Evolutionary conservation across 2,329 filamentous ascomycete species (phyloP), one percentile per base, ranked within the genome.

Genomic region (Ophiocordyceps robertsii): DNA sequence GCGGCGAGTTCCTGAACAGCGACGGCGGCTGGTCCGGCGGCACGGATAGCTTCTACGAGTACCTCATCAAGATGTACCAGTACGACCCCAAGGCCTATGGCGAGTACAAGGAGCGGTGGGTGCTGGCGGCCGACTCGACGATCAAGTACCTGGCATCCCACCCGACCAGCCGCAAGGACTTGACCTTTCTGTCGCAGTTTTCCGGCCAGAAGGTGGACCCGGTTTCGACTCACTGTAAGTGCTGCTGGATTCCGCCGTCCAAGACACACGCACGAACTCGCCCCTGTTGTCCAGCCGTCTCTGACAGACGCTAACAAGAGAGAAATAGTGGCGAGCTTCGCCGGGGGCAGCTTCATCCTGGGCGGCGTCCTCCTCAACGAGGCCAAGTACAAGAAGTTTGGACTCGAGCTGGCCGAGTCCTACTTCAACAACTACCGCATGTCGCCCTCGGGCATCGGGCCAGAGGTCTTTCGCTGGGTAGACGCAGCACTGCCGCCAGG

Each of bases 1-100:
- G 73, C 4, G 87, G 87, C 17, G 53, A 66, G 8, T 90, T 93
- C 51, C 50, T 73, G 13, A 75, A 90, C 54, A 72, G 72, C 21
- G 54, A 50, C 2, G 86, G 88, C 41, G 82, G 84, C 37, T 94
- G 86, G 86, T 73, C 75, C 33, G 85, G 82, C 40, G 82, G 83
- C 7, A 74, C 73, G 29, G 86, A 93, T 59, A 85, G 79, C 37
- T 93, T 82, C 63, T 94, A 93, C 63, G 86, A 93, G 62, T 93
- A 93, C 54, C 73, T 94, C 29, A 81, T 94, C 60, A 94, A 94
- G 67, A 90, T 92, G 84, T 93, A 80, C 53, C 61, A 90, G 43
- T 93, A 93, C 58, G 82, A 90, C 55, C 69, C 76, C 0, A 51
- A 58, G 6, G 70, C 76, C 3, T 93, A 84, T 53, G 61, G 54